A percentile compares a stretch with the other conserved stretches of the same genome.
phyloP scores from a whole-genome alignment of 129 eudicot genomes.

The Lactuca saligna region DNA sequence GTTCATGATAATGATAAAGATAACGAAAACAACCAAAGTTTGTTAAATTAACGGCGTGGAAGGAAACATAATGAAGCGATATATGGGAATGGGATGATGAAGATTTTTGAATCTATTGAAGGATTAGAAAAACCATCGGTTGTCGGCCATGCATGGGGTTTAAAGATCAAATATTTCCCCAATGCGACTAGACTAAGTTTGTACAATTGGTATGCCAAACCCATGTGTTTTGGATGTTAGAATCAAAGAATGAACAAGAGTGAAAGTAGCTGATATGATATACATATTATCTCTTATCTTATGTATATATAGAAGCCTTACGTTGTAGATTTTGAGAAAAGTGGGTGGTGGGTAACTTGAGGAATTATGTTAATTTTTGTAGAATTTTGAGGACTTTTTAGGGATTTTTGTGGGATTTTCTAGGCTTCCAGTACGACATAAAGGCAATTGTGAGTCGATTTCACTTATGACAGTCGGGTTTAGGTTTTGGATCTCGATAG shows the following conservation, averaged over 20 bases:
- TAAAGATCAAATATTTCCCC: constrained; percentile 3
- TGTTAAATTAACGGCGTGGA: not conserved
- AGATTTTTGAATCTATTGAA: not conserved
- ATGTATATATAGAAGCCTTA: too few species aligned
- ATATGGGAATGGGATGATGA: not conserved
- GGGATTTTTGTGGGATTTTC: too few species aligned
- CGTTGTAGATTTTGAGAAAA: too few species aligned
- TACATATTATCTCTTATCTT: too few species aligned
- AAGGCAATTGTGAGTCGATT: too few species aligned
- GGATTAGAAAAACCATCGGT: constrained; percentile 14
- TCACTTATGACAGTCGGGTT: too few species aligned
- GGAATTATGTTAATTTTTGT: too few species aligned
- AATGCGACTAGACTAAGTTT: not conserved
- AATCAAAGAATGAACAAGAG: constrained; percentile 24
- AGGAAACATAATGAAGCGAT: not conserved
- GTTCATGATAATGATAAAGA: constrained; percentile 32
- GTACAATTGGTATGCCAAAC: not conserved
- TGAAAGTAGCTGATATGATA: constrained; percentile 3
- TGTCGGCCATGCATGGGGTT: constrained; percentile 31
- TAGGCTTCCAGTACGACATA: too few species aligned
- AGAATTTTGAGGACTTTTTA: too few species aligned
- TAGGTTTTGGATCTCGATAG: too few species aligned
- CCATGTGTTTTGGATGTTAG: constrained; percentile 9
- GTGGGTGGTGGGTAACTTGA: too few species aligned
- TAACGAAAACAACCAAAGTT: not conserved